A percentile compares a stretch with the other conserved stretches of the same genome.
Evolutionary conservation across 2,329 filamentous ascomycete species (phyloP).

Genomic region (Conoideocrella luteorostrata): DNA sequence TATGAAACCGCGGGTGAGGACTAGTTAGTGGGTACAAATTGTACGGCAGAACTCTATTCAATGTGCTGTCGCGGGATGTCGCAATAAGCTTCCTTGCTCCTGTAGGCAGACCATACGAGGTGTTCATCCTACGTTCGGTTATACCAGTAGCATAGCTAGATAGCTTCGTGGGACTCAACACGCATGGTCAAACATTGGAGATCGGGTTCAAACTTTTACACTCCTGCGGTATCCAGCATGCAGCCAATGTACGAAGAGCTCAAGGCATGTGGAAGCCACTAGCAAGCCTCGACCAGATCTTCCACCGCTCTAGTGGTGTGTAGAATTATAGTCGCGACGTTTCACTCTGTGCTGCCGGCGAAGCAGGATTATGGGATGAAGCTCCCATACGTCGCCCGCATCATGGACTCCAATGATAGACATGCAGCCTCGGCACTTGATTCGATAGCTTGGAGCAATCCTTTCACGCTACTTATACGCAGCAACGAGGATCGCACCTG

Average conservation of each 20-base stretch:
- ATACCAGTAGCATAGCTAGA: too few species aligned
- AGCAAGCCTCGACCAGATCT: too few species aligned
- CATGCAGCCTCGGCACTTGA: background rate
- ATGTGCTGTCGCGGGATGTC: background rate
- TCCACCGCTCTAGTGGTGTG: too few species aligned
- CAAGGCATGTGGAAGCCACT: too few species aligned
- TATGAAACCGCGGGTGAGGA: background rate
- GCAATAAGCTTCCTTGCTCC: background rate
- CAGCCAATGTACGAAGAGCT: too few species aligned
- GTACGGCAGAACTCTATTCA: background rate
- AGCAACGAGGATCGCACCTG: too few species aligned
- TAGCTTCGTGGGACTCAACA: slow-evolving; percentile 1
- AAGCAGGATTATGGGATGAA: background rate
- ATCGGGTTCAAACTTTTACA: background rate
- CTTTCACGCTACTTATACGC: background rate
- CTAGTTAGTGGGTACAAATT: background rate
- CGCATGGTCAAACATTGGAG: background rate
- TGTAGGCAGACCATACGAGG: slow-evolving; percentile 2
- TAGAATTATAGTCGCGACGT: background rate
- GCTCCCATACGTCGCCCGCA: too few species aligned
- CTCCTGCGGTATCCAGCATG: too few species aligned
- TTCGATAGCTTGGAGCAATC: background rate
- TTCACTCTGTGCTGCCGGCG: background rate
- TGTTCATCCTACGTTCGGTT: background rate
- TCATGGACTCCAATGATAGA: background rate